These are phyloP conservation scores for Colletotrichum noveboracense DNA, from an alignment of 2,329 filamentous ascomycete species.

Conservation along the genomic window DNA sequence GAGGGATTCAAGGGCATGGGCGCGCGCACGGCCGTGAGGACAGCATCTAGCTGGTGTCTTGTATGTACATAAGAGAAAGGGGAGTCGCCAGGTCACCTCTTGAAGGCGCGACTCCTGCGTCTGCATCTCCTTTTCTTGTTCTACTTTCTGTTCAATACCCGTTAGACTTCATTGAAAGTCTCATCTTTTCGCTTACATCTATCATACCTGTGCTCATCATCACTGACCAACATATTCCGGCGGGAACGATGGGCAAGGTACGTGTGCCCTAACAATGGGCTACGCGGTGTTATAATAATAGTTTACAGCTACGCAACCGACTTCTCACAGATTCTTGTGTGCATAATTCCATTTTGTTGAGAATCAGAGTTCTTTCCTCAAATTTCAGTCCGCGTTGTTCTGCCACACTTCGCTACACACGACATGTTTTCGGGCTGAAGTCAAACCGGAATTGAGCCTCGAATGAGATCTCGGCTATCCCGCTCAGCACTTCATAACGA, in stretches of 20 bases:
- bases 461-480: background rate
- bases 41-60: conserved; percentile 16
- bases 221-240: no score
- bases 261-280: background rate
- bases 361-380: background rate
- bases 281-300: background rate
- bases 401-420: background rate
- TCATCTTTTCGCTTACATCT: no score
- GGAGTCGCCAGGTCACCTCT: background rate
- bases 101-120: background rate
- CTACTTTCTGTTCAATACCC: background rate
- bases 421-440: background rate
- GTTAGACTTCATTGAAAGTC: background rate
- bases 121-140: background rate
- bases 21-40: conserved; percentile 20
- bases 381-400: background rate
- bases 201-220: no score
- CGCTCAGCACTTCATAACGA: background rate
- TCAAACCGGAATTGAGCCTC: background rate
- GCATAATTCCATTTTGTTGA: background rate
- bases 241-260: no score
- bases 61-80: conserved; percentile 10
- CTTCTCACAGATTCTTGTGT: background rate
- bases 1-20: conserved; percentile 20
- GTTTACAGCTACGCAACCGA: background rate